Conservation (phyloP, 306 rosid genomes). For the Trichosanthes cucumerina region DNA sequence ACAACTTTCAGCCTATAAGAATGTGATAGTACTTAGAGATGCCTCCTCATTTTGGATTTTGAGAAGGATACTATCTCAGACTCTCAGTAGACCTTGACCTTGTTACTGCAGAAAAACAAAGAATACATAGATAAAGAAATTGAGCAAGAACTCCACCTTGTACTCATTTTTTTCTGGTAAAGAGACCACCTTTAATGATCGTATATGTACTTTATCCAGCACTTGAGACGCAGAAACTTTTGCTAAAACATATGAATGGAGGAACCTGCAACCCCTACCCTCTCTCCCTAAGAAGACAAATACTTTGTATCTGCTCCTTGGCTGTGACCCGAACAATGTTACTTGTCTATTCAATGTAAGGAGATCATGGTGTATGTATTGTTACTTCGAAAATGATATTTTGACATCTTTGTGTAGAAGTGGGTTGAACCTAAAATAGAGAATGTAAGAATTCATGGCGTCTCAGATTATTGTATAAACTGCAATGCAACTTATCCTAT, state of each 20-base stretch:
- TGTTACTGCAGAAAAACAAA: not conserved
- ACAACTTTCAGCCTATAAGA: not conserved
- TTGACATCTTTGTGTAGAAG: not conserved
- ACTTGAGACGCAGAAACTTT: not conserved
- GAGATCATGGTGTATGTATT: not conserved
- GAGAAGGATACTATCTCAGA: not conserved
- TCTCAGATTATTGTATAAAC: not conserved
- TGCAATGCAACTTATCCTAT: not conserved
- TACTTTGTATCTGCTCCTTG: not conserved
- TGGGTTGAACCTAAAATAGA: not conserved
- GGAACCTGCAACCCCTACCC: not conserved
- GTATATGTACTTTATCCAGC: not conserved
- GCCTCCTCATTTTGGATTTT: conserved; percentile 1
- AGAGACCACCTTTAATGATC: not conserved
- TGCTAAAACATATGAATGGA: not conserved
- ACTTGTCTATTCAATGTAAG: not conserved
- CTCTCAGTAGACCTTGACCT: no score
- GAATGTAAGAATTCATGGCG: not conserved
- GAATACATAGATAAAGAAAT: not conserved
- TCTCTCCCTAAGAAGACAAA: not conserved
- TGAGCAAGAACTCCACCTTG: not conserved
- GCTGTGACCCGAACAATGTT: not conserved
- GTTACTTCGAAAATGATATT: not conserved
- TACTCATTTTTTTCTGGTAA: not conserved
- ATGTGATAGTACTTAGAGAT: not conserved